Evolutionary conservation across 495 filamentous ascomycete species (phyloP).

Genomic region (Bombardia bombarda): DNA sequence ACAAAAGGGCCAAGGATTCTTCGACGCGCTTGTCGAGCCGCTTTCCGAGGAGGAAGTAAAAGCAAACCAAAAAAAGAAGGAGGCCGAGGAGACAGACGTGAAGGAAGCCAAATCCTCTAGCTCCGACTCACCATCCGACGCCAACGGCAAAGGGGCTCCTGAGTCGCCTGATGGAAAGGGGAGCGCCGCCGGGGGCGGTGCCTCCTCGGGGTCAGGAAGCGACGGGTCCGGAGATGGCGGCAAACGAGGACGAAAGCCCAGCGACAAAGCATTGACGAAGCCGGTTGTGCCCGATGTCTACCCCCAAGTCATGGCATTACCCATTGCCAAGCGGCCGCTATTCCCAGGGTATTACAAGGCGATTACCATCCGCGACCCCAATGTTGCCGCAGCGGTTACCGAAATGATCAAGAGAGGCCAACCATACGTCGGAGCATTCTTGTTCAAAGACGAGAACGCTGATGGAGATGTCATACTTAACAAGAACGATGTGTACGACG

Average conservation of each 20-base stretch:
- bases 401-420: constrained; percentile 98
- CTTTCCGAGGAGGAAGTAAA: constrained; percentile 41
- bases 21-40: constrained; percentile 33
- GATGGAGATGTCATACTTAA: constrained; percentile 88
- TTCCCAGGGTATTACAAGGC: constrained; percentile 99
- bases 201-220: constrained; percentile 34
- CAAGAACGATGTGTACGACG: constrained; percentile 82
- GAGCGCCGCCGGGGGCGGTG: constrained; percentile 27
- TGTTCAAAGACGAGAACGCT: constrained; percentile 91
- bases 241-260: constrained; percentile 52
- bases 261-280: constrained; percentile 74
- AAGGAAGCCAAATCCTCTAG: constrained; percentile 30
- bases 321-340: constrained; percentile 89
- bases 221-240: constrained; percentile 41
- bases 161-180: constrained; percentile 37
- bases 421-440: constrained; percentile 92
- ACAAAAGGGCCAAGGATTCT: constrained; percentile 36
- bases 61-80: constrained; percentile 33
- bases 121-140: constrained; percentile 25
- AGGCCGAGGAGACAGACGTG: constrained; percentile 31
- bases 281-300: constrained; percentile 89
- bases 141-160: constrained; percentile 18
- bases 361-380: constrained; percentile 85
- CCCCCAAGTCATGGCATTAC: constrained; percentile 96
- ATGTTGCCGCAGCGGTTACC: constrained; percentile 80